A percentile compares a stretch with the other conserved stretches of the same genome.
Conservation (phyloP, 2,329 filamentous ascomycete species). For the Coniosporium tulheliwenetii region DNA sequence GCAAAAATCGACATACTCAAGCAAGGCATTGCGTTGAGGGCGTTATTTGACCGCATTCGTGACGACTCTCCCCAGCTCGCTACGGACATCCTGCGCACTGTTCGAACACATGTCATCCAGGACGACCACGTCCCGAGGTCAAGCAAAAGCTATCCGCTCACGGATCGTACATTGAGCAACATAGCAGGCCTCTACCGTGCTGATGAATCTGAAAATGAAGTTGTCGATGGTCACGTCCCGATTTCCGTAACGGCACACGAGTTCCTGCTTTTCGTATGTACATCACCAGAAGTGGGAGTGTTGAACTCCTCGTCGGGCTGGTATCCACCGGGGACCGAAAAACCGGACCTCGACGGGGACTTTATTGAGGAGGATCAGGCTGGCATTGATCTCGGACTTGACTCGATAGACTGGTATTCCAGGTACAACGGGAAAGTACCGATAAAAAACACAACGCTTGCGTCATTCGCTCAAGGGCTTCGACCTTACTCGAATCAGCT, state of each 20-base stretch:
- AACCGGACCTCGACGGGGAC: constrained; percentile 16
- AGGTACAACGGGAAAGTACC: constrained; percentile 51
- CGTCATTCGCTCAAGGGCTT: constrained; percentile 63
- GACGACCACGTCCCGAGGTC: constrained; percentile 60
- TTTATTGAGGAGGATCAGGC: constrained; percentile 28
- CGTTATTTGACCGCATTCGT: constrained; percentile 60
- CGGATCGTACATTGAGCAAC: constrained; percentile 54
- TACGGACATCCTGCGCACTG: constrained; percentile 53
- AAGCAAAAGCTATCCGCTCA: constrained; percentile 62
- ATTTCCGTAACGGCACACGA: constrained; percentile 58
- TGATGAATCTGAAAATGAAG: constrained; percentile 3
- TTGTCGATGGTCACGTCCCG: constrained; percentile 31
- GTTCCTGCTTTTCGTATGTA: constrained; percentile 63
- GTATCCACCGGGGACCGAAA: constrained; percentile 57
- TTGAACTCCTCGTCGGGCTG: constrained; percentile 66
- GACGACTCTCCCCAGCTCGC: constrained; percentile 65
- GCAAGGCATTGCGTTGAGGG: constrained; percentile 51
- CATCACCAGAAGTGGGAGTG: constrained; percentile 55
- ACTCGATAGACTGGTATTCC: constrained; percentile 54
- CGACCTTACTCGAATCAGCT: constrained; percentile 69
- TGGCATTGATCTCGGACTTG: constrained; percentile 48
- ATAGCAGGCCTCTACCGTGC: constrained; percentile 56
- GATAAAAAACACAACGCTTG: constrained; percentile 64
- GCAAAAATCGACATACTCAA: constrained; percentile 71
- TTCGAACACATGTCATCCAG: constrained; percentile 56